A percentile compares a stretch with the other conserved stretches of the same genome.
Conservation (phyloP, 345 rosid genomes). For the Gossypium anomalum region DNA sequence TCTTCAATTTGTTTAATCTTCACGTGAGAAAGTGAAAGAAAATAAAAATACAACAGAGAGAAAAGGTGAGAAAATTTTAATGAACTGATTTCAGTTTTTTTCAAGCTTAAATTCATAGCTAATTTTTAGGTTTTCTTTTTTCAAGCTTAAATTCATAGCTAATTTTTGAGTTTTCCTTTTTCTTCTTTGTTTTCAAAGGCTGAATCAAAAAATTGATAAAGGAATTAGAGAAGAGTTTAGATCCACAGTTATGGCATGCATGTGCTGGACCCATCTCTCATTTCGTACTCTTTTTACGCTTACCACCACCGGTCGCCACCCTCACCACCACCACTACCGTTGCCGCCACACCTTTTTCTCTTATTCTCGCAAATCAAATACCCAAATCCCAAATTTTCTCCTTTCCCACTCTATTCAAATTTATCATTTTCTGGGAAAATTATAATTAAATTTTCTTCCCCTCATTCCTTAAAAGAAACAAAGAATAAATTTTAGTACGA, state of each 20-base stretch:
- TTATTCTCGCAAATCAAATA: background rate
- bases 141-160: no score
- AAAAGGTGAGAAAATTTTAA: conserved; percentile 17
- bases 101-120: background rate
- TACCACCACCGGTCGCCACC: background rate
- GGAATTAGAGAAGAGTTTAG: conserved; percentile 59
- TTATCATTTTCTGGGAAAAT: background rate
- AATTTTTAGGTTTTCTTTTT: background rate
- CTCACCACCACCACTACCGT: background rate
- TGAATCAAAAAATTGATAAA: conserved; percentile 12
- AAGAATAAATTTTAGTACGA: background rate
- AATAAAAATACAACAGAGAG: background rate
- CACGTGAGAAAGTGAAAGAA: background rate
- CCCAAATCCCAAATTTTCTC: background rate
- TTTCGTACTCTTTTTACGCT: background rate
- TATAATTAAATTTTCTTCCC: background rate
- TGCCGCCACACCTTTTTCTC: background rate
- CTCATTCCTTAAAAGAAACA: background rate
- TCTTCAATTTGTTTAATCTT: conserved; percentile 6
- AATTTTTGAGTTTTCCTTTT: no score
- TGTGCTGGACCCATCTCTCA: conserved; percentile 73
- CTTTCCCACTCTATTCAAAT: background rate
- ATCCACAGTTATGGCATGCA: conserved; percentile 94
- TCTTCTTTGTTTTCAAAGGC: background rate
- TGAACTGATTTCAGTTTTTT: conserved; percentile 4